Evolutionary conservation across 495 filamentous ascomycete genomes (phyloP).

Genomic region (Saxispiralis lemnorum): DNA sequence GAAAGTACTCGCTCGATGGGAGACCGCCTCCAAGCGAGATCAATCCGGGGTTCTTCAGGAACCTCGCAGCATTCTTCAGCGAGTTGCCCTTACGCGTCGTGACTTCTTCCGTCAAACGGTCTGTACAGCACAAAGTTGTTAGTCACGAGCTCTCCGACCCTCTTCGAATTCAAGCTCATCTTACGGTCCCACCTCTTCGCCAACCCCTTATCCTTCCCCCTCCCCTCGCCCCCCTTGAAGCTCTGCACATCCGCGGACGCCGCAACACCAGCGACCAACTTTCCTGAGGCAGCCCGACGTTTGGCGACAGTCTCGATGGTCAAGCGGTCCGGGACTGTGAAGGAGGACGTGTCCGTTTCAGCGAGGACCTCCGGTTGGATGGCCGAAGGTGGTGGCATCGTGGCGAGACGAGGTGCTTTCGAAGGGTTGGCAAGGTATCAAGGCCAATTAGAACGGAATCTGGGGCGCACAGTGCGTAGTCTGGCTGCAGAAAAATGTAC

Average conservation of each 20-base stretch:
- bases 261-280: slow-evolving; percentile 56
- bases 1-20: slow-evolving; percentile 78
- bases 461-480: no score
- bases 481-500: no score
- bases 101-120: slow-evolving; percentile 40
- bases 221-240: slow-evolving; percentile 57
- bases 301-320: slow-evolving; percentile 52
- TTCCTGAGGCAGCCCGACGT: slow-evolving; percentile 48
- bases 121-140: slow-evolving; percentile 16
- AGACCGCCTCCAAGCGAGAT: slow-evolving; percentile 89
- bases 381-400: background rate
- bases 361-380: slow-evolving; percentile 6
- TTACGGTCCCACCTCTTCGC: slow-evolving; percentile 75
- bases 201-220: slow-evolving; percentile 46
- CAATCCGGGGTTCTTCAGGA: slow-evolving; percentile 49
- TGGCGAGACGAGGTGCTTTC: no score
- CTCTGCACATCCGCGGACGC: slow-evolving; percentile 59
- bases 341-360: slow-evolving; percentile 17
- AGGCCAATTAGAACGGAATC: no score
- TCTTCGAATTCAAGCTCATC: no score
- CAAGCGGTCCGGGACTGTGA: slow-evolving; percentile 39
- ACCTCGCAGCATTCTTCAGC: slow-evolving; percentile 63
- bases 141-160: no score
- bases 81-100: slow-evolving; percentile 19
- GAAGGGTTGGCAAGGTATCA: no score